Conservation (phyloP, 2,329 filamentous ascomycete genomes). For the Rutstroemia sydowiana region DNA sequence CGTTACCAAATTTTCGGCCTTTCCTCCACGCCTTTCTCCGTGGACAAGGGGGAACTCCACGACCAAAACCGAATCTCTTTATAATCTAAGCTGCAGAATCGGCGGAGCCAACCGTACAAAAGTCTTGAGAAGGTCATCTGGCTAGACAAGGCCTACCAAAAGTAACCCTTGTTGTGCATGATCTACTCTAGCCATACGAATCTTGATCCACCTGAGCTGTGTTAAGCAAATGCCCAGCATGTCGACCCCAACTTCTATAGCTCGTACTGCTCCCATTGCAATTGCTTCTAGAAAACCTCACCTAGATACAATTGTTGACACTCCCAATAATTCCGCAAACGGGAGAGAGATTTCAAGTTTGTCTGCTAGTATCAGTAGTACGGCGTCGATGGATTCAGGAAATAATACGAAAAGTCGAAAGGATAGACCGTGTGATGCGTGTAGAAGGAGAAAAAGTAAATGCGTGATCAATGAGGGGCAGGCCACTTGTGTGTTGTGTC, state of each 20-base stretch:
- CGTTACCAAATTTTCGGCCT: conserved; percentile 8
- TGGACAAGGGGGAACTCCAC: conserved; percentile 19
- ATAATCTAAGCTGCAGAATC: conserved; percentile 22
- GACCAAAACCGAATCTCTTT: conserved; percentile 14
- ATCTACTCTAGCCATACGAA: conserved; percentile 12
- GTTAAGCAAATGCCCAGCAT: conserved; percentile 16
- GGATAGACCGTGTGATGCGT: conserved; percentile 62
- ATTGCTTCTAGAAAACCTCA: conserved; percentile 55
- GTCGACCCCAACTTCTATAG: conserved; percentile 44
- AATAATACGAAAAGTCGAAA: conserved; percentile 38
- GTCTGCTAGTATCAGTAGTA: conserved; percentile 45
- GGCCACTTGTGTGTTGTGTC: conserved; percentile 65
- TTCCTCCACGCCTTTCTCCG: conserved; percentile 23
- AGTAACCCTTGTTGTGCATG: conserved; percentile 10
- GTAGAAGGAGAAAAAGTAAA: conserved; percentile 64
- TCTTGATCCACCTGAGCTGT: conserved; percentile 16
- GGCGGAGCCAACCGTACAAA: conserved; percentile 18
- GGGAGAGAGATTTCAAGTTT: conserved; percentile 31
- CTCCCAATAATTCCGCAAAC: conserved; percentile 15
- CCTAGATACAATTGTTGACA: conserved; percentile 20
- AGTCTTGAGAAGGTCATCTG: conserved; percentile 23
- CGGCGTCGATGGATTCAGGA: conserved; percentile 44
- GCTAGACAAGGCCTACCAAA: conserved; percentile 19
- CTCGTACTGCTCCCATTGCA: conserved; percentile 57
- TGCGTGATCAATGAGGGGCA: conserved; percentile 75